These are phyloP conservation scores for Acer yangbiense DNA, from an alignment of 345 rosid species.

Conservation along the genomic window DNA sequence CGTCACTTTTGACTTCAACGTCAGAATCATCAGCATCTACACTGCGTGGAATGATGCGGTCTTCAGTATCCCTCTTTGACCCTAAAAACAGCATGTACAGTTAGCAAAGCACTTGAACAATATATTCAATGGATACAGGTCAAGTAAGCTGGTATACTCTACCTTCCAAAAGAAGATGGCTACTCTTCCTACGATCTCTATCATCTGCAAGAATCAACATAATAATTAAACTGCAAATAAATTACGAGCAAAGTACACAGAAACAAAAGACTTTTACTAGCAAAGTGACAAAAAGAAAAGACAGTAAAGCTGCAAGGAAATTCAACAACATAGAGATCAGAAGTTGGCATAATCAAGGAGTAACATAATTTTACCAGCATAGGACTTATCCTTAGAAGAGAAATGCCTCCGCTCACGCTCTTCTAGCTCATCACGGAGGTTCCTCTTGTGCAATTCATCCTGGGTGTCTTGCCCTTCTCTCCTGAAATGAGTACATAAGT, in stretches of 20 bases:
- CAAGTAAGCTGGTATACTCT: neutral
- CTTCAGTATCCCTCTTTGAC: conserved; percentile 76
- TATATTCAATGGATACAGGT: conserved; percentile 1
- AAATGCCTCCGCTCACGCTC: conserved; percentile 92
- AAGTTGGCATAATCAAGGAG: neutral
- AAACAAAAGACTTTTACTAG: neutral
- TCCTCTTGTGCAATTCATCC: conserved; percentile 82
- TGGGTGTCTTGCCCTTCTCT: conserved; percentile 93
- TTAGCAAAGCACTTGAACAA: conserved; percentile 27
- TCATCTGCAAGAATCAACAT: conserved; percentile 58
- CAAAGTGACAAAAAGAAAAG: neutral
- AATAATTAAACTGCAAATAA: neutral
- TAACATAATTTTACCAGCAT: conserved; percentile 39
- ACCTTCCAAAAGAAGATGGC: conserved; percentile 84
- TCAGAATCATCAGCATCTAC: conserved; percentile 99
- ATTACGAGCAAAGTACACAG: neutral
- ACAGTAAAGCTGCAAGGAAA: conserved; percentile 1
- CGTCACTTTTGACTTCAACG: conserved; percentile 64
- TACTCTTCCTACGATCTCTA: conserved; percentile 81
- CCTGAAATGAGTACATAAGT: conserved; percentile 39
- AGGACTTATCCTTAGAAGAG: conserved; percentile 82
- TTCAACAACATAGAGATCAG: neutral
- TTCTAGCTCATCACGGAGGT: conserved; percentile 84
- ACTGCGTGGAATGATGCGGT: conserved; percentile 75
- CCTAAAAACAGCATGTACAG: conserved; percentile 40